Conservation (phyloP, 1,139 yeast genomes). For the Pichia kudriavzevii region DNA sequence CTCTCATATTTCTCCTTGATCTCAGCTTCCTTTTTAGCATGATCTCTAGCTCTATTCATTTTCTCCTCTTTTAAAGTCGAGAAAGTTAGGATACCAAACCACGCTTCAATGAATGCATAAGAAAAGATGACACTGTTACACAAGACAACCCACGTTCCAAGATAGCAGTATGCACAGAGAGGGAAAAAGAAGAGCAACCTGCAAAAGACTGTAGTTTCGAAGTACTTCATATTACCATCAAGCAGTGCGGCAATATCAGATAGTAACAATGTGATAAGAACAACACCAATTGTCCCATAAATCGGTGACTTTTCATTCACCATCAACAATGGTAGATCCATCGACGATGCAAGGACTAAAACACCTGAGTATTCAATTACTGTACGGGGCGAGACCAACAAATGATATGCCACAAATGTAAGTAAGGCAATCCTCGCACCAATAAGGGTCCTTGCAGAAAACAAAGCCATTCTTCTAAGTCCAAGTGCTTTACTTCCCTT, state of each 20-base stretch:
- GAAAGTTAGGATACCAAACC: slow-evolving; percentile 62
- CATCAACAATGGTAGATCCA: slow-evolving; percentile 42
- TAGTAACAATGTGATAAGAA: slow-evolving; percentile 38
- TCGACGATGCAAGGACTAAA: slow-evolving; percentile 46
- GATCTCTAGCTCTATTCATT: slow-evolving; percentile 22
- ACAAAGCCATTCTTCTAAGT: slow-evolving; percentile 51
- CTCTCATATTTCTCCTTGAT: slow-evolving; percentile 26
- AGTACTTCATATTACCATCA: slow-evolving; percentile 48
- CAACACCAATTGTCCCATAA: slow-evolving; percentile 43
- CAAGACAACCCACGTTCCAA: slow-evolving; percentile 35
- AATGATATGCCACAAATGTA: slow-evolving; percentile 36
- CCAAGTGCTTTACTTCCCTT: no score
- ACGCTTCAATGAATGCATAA: slow-evolving; percentile 59
- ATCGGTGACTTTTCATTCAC: slow-evolving; percentile 42
- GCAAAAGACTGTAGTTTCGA: slow-evolving; percentile 62
- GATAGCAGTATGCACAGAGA: slow-evolving; percentile 39
- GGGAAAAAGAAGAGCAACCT: slow-evolving; percentile 53
- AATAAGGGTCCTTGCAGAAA: slow-evolving; percentile 45
- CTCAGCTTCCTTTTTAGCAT: slow-evolving; percentile 35
- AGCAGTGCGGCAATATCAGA: slow-evolving; percentile 53
- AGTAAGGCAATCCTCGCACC: slow-evolving; percentile 44
- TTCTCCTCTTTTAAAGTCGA: slow-evolving; percentile 61
- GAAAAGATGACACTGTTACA: slow-evolving; percentile 59
- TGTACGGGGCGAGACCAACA: slow-evolving; percentile 36
- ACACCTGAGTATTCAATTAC: slow-evolving; percentile 43